These are phyloP conservation scores for Penicillium pancosmium DNA, from an alignment of 495 filamentous ascomycete species.

Conservation along the genomic window DNA sequence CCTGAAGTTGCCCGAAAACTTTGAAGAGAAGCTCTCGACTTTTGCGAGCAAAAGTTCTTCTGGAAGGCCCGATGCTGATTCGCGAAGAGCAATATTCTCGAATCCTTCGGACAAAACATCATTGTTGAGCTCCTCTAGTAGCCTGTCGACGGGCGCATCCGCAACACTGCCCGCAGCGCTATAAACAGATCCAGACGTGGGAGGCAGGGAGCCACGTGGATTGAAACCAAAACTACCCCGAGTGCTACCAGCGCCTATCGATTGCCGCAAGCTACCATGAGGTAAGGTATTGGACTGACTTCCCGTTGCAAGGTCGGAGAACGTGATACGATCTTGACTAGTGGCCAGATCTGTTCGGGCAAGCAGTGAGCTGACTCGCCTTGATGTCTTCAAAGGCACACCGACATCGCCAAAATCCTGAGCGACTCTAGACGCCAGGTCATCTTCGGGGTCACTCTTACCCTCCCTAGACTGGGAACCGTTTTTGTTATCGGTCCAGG, in stretches of 20 bases:
- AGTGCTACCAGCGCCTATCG: constrained; percentile 69
- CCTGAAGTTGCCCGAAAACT: constrained; percentile 58
- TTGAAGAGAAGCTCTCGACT: constrained; percentile 69
- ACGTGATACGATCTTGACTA: constrained; percentile 72
- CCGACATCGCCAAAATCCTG: constrained; percentile 72
- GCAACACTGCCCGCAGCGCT: constrained; percentile 56
- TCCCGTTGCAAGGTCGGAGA: constrained; percentile 65
- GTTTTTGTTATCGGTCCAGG: constrained; percentile 39
- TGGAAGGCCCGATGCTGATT: constrained; percentile 67
- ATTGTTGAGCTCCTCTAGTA: constrained; percentile 71
- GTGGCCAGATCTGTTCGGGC: constrained; percentile 86
- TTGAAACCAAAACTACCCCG: constrained; percentile 63
- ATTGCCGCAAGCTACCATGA: constrained; percentile 66
- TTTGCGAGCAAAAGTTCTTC: constrained; percentile 75
- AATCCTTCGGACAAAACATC: constrained; percentile 67
- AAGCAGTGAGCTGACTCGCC: constrained; percentile 89
- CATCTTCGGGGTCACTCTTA: constrained; percentile 50
- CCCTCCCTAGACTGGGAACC: constrained; percentile 35
- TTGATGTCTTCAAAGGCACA: constrained; percentile 71
- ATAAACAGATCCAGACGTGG: constrained; percentile 44
- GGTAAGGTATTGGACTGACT: constrained; percentile 48
- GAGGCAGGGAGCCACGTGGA: constrained; percentile 43
- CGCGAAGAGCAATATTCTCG: constrained; percentile 69
- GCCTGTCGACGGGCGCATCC: constrained; percentile 69
- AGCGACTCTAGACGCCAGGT: constrained; percentile 73